Evolutionary conservation across 768 basidiomycete genomes (phyloP).

Genomic region (Rickenella mellea): DNA sequence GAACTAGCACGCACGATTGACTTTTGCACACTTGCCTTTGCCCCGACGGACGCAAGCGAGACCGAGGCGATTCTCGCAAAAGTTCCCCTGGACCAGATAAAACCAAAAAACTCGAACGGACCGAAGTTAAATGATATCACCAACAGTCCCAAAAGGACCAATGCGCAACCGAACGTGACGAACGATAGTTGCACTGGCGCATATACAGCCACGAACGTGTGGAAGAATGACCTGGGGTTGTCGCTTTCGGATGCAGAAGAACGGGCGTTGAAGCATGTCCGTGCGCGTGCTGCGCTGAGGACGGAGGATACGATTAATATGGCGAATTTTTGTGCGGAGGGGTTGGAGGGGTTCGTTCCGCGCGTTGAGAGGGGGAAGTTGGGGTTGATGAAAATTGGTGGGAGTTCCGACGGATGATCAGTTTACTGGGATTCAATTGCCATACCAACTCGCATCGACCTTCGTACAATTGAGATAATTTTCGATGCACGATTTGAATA

Average conservation of each 20-base stretch:
- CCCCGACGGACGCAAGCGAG: constrained; percentile 10
- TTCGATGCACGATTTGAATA: too few species aligned
- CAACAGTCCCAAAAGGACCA: background rate
- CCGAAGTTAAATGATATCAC: too few species aligned
- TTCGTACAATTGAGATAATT: too few species aligned
- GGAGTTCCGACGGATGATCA: too few species aligned
- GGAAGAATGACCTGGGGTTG: background rate
- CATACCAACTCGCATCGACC: too few species aligned
- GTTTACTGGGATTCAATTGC: too few species aligned
- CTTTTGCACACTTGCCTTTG: constrained; percentile 12
- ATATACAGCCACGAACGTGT: background rate
- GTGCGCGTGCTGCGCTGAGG: background rate
- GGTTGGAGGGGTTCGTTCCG: background rate
- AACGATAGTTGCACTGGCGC: too few species aligned
- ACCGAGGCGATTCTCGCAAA: background rate
- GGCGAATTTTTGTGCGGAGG: background rate
- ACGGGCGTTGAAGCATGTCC: background rate
- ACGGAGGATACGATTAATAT: background rate
- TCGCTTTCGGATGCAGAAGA: background rate
- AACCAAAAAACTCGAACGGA: background rate
- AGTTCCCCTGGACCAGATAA: background rate
- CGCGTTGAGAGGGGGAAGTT: background rate
- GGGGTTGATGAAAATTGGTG: too few species aligned
- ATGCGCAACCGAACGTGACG: too few species aligned
- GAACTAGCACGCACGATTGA: constrained; percentile 11